Conservation (phyloP, 306 rosid species). For the Carpinus viminea region DNA sequence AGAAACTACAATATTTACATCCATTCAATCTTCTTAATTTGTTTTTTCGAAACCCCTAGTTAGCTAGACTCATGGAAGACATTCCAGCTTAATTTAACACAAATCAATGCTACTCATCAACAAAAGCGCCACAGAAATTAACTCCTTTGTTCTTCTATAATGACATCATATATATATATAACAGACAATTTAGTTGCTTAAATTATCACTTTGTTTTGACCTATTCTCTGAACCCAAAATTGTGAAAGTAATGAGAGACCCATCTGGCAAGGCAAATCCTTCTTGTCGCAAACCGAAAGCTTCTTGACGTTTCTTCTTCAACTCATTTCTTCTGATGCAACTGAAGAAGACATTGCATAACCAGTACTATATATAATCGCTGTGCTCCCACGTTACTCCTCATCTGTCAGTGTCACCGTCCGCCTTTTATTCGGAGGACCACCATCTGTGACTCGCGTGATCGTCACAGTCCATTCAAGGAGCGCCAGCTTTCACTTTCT, state of each 20-base stretch:
- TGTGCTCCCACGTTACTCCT: background rate
- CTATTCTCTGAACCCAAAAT: background rate
- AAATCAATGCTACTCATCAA: too few species aligned
- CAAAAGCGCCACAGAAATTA: background rate
- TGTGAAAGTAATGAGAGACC: background rate
- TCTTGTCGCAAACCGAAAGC: background rate
- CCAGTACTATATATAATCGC: too few species aligned
- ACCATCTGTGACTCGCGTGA: background rate
- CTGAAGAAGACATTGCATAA: background rate
- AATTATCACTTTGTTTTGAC: background rate
- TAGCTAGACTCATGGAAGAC: background rate
- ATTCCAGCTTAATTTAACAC: background rate
- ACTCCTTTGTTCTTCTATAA: background rate
- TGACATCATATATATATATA: background rate
- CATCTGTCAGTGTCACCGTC: background rate
- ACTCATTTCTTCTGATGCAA: background rate
- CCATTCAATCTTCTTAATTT: background rate
- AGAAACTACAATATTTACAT: background rate
- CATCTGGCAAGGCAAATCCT: background rate
- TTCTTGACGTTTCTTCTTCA: background rate
- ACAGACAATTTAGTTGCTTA: background rate
- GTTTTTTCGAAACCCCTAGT: background rate
- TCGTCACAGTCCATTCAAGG: background rate
- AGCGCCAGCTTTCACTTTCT: background rate
- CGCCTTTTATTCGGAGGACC: background rate